A percentile compares a stretch with the other conserved stretches of the same genome.
phyloP scores from a whole-genome alignment of 2,329 filamentous ascomycete genomes.

The Phaeosphaeriaceae sp. region DNA sequence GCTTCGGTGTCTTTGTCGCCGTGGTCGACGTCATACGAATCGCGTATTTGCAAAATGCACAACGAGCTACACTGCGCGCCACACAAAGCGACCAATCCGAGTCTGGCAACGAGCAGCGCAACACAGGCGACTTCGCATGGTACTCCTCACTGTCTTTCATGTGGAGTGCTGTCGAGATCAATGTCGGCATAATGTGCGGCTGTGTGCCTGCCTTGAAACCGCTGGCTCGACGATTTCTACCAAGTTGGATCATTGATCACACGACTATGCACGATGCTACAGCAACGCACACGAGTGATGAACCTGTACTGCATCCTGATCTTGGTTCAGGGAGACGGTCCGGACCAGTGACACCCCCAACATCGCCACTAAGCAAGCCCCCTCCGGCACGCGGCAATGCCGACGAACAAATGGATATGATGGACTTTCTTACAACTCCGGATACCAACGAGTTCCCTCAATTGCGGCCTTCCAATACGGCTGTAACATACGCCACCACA shows the following conservation, averaged over 20 bases:
- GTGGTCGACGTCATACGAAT: slow-evolving; percentile 89
- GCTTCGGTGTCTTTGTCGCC: slow-evolving; percentile 85
- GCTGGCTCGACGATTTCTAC: slow-evolving; percentile 71
- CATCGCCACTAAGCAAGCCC: slow-evolving; percentile 34
- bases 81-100: slow-evolving; percentile 39
- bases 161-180: slow-evolving; percentile 94
- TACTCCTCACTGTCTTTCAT: slow-evolving; percentile 86
- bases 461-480: slow-evolving; percentile 48
- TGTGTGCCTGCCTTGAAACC: slow-evolving; percentile 94
- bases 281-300: slow-evolving; percentile 38
- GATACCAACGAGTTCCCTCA: slow-evolving; percentile 49
- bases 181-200: slow-evolving; percentile 86
- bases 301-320: slow-evolving; percentile 33
- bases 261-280: slow-evolving; percentile 39
- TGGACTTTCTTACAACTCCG: slow-evolving; percentile 63
- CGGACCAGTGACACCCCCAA: slow-evolving; percentile 28
- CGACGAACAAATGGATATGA: slow-evolving; percentile 52
- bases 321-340: slow-evolving; percentile 29
- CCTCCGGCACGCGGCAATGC: slow-evolving; percentile 26
- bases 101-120: slow-evolving; percentile 44
- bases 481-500: slow-evolving; percentile 33
- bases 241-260: slow-evolving; percentile 63
- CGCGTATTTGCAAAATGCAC: slow-evolving; percentile 83
- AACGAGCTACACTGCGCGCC: slow-evolving; percentile 55
- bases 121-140: slow-evolving; percentile 64